Evolutionary conservation across 108 stramenopile species (phyloP).

Genomic region (Cyclotella atomus): DNA sequence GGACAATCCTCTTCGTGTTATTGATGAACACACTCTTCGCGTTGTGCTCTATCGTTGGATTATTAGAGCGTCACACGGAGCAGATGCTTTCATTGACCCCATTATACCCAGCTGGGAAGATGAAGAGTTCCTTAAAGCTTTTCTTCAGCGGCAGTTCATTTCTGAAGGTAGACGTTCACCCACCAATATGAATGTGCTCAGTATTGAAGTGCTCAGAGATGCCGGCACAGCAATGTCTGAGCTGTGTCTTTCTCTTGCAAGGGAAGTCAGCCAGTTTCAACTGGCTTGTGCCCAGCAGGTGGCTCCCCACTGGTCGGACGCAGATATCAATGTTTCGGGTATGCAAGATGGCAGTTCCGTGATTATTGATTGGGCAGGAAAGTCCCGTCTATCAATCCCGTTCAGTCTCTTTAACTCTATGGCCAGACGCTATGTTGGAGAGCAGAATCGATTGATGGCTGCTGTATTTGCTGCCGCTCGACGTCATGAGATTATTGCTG

Average conservation of each 20-base stretch:
- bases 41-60: constrained; percentile 85
- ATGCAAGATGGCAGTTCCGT: constrained; percentile 53
- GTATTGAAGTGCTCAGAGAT: constrained; percentile 81
- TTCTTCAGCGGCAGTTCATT: constrained; percentile 88
- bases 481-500: constrained; percentile 73
- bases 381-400: constrained; percentile 57
- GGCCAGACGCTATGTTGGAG: constrained; percentile 68
- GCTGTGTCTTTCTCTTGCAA: constrained; percentile 71
- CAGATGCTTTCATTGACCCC: constrained; percentile 67
- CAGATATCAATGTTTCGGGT: constrained; percentile 60
- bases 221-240: constrained; percentile 72
- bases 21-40: constrained; percentile 59
- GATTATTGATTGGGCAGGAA: constrained; percentile 70
- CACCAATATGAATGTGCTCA: constrained; percentile 41
- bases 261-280: constrained; percentile 63
- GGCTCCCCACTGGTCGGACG: constrained; percentile 68
- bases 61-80: constrained; percentile 78
- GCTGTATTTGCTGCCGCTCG: constrained; percentile 67
- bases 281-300: constrained; percentile 55
- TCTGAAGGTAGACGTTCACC: constrained; percentile 66
- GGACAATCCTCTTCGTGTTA: constrained; percentile 52
- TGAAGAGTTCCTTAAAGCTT: constrained; percentile 57
- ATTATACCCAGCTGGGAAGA: constrained; percentile 90
- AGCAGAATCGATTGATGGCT: constrained; percentile 60
- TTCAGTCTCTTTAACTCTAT: constrained; percentile 48